Percentiles rank a stretch among this genome's conserved stretches.
Evolutionary conservation across 116 monocot genomes (phyloP).

Genomic region (Phalaenopsis hybrid): DNA sequence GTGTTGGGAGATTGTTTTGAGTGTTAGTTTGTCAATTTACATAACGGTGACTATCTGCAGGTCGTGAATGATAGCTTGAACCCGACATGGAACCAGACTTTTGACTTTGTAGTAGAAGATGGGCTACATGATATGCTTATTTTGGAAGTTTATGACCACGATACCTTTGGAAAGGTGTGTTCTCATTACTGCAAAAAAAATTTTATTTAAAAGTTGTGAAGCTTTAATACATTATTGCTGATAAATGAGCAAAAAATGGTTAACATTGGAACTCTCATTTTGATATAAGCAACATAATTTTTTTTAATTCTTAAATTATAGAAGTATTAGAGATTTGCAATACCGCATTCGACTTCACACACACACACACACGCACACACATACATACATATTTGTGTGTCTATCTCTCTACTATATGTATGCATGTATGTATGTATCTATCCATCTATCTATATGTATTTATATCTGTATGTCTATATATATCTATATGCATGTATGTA

Average conservation of each 20-base stretch:
- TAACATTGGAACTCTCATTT: background rate
- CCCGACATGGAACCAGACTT: conserved; percentile 95
- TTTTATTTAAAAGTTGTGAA: background rate
- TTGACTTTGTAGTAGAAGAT: conserved; percentile 99
- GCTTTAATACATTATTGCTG: background rate
- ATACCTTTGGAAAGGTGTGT: conserved; percentile 93
- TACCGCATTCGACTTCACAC: background rate
- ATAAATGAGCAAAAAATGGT: background rate
- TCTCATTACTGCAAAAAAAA: background rate
- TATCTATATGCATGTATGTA: too few species aligned
- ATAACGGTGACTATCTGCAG: conserved; percentile 31
- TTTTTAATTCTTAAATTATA: background rate
- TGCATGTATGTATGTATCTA: too few species aligned
- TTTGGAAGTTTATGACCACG: conserved; percentile 93
- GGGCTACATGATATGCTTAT: conserved; percentile 98
- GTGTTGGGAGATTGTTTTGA: conserved; percentile 2
- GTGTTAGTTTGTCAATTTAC: background rate
- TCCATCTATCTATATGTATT: too few species aligned
- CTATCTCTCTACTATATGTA: too few species aligned
- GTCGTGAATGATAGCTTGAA: conserved; percentile 85
- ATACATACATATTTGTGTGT: too few species aligned
- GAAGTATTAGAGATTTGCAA: background rate
- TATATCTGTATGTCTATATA: too few species aligned
- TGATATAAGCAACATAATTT: background rate
- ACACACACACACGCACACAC: too few species aligned